These are phyloP conservation scores for Stevia rebaudiana DNA, from an alignment of 140 eudicot species.

Conservation along the genomic window DNA sequence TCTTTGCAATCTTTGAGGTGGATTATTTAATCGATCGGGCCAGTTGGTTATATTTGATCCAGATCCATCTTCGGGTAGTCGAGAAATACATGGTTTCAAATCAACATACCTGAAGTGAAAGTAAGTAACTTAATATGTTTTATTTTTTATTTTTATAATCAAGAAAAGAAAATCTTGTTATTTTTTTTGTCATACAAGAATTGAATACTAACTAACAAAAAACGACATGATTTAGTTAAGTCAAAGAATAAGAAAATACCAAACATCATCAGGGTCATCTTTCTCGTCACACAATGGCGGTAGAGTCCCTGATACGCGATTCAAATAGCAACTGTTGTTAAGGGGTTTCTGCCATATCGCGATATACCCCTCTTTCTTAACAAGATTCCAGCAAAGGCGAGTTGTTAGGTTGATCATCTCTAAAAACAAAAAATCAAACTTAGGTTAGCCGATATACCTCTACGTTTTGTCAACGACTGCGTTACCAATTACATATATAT, in stretches of 20 bases:
- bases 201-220: neutral
- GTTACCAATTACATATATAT: neutral
- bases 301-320: conserved; percentile 50
- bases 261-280: conserved; percentile 70
- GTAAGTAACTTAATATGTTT: neutral
- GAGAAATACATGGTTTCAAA: conserved; percentile 77
- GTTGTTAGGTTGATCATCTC: conserved; percentile 72
- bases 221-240: neutral
- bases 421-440: conserved; percentile 17
- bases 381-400: conserved; percentile 85
- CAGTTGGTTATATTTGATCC: conserved; percentile 68
- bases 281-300: conserved; percentile 72
- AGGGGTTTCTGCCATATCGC: conserved; percentile 92
- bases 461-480: neutral
- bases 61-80: conserved; percentile 72
- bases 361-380: conserved; percentile 79
- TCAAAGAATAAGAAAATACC: conserved; percentile 54
- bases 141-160: too few relatives aligned
- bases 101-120: conserved; percentile 65
- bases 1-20: conserved; percentile 85
- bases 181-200: too few relatives aligned
- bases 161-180: too few relatives aligned
- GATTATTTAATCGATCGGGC: conserved; percentile 75
- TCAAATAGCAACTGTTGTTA: conserved; percentile 63
- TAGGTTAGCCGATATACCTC: neutral